phyloP scores from a whole-genome alignment of 495 filamentous ascomycete species.

The Oleoguttula mirabilis region DNA sequence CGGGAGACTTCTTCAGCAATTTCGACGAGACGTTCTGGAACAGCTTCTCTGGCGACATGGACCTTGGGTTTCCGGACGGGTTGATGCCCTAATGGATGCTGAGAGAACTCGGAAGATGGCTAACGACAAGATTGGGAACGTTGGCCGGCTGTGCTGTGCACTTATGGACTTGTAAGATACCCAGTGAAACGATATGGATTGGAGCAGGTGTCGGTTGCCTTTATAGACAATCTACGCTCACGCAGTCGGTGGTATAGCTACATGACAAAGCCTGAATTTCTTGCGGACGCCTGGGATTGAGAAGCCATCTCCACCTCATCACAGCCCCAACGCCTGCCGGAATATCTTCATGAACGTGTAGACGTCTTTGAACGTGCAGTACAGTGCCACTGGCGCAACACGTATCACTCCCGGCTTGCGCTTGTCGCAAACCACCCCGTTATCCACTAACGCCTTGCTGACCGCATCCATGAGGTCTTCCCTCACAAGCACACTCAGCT shows the following conservation, averaged over 20 bases:
- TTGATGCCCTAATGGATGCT: no score
- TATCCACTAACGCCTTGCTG: conserved; percentile 51
- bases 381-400: conserved; percentile 81
- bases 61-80: conserved; percentile 12
- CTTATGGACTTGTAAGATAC: no score
- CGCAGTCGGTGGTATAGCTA: no score
- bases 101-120: no score
- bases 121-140: no score
- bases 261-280: no score
- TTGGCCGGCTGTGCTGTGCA: no score
- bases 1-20: conserved; percentile 17
- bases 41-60: conserved; percentile 11
- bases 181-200: no score
- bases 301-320: no score
- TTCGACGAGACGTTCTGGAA: conserved; percentile 17
- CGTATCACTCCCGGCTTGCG: conserved; percentile 81
- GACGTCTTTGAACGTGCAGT: conserved; percentile 71
- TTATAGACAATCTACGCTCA: no score
- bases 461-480: conserved; percentile 56
- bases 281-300: no score
- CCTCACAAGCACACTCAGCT: conserved; percentile 62
- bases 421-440: conserved; percentile 72
- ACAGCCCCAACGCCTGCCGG: conserved; percentile 27
- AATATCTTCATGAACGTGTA: conserved; percentile 59
- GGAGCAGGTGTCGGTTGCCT: no score